Conservation (phyloP, 2,329 filamentous ascomycete genomes). For the Aureobasidium zeae region DNA sequence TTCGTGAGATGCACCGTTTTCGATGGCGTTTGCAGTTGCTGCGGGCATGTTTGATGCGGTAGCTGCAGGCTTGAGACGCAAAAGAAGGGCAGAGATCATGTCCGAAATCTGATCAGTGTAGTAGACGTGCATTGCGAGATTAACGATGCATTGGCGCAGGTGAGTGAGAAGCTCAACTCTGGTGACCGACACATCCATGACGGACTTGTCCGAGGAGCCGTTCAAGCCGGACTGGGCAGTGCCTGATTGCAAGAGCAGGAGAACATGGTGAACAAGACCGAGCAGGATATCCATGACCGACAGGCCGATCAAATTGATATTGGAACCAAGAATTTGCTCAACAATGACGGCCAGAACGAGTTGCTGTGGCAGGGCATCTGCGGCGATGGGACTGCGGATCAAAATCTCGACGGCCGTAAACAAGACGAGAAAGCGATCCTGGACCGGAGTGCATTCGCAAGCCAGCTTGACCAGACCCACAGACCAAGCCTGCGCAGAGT, state of each 20-base stretch:
- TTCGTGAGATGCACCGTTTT: conserved; percentile 39
- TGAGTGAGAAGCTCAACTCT: conserved; percentile 57
- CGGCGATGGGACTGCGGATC: conserved; percentile 56
- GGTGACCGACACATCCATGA: conserved; percentile 35
- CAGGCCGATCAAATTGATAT: conserved; percentile 87
- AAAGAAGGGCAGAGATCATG: conserved; percentile 76
- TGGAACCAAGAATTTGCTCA: conserved; percentile 71
- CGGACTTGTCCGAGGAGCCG: conserved; percentile 16
- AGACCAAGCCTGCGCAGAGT: conserved; percentile 56
- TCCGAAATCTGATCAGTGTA: conserved; percentile 94
- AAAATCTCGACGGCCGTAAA: conserved; percentile 72
- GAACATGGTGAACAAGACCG: conserved; percentile 74
- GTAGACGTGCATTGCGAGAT: conserved; percentile 88
- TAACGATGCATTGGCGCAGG: conserved; percentile 76
- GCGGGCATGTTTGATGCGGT: conserved; percentile 22
- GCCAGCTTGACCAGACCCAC: conserved; percentile 71
- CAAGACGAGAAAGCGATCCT: conserved; percentile 86
- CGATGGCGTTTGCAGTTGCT: conserved; percentile 37
- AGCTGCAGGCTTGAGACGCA: conserved; percentile 58
- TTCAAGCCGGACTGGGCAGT: conserved; percentile 5
- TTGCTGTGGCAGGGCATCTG: conserved; percentile 64
- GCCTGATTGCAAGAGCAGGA: conserved; percentile 61
- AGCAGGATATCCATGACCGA: conserved; percentile 93
- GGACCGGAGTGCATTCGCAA: conserved; percentile 81
- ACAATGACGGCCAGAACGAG: conserved; percentile 69